Percentiles rank a stretch among this genome's conserved stretches.
Conservation (phyloP, 2,329 filamentous ascomycete genomes). For the Aspergillus arachidicola region DNA sequence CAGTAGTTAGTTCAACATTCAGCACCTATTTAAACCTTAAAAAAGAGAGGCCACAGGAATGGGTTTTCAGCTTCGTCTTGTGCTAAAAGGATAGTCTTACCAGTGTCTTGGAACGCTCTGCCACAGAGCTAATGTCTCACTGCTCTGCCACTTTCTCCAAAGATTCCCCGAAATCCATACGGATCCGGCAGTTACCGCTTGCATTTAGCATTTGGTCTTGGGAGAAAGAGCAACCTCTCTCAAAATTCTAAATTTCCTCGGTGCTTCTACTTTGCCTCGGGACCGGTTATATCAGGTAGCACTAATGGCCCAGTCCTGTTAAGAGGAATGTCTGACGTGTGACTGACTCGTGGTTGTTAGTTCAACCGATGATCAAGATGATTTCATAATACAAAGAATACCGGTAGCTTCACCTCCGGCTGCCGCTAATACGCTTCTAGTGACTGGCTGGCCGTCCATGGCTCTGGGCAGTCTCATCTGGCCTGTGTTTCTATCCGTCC, state of each 20-base stretch:
- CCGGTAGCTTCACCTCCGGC: background rate
- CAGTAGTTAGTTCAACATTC: background rate
- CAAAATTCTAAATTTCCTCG: background rate
- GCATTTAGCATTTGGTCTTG: background rate
- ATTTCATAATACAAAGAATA: background rate
- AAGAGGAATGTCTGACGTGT: background rate
- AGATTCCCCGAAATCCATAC: conserved; percentile 1
- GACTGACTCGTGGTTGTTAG: background rate
- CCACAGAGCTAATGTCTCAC: too few species aligned
- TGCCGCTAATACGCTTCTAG: background rate
- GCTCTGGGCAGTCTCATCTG: background rate
- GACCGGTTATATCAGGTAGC: background rate
- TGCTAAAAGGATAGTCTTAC: background rate
- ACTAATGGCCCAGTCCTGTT: background rate
- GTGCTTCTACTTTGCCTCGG: background rate
- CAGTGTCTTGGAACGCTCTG: background rate
- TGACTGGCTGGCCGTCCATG: background rate
- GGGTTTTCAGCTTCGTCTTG: background rate
- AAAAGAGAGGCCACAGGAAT: background rate
- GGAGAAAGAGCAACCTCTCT: background rate
- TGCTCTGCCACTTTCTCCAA: background rate
- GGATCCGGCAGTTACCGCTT: conserved; percentile 1
- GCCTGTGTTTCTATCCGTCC: conserved; percentile 6
- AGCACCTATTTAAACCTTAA: background rate
- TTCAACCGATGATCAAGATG: background rate